Conservation (phyloP, 139 green algal genomes). For the Auxenochlorella protothecoides region DNA sequence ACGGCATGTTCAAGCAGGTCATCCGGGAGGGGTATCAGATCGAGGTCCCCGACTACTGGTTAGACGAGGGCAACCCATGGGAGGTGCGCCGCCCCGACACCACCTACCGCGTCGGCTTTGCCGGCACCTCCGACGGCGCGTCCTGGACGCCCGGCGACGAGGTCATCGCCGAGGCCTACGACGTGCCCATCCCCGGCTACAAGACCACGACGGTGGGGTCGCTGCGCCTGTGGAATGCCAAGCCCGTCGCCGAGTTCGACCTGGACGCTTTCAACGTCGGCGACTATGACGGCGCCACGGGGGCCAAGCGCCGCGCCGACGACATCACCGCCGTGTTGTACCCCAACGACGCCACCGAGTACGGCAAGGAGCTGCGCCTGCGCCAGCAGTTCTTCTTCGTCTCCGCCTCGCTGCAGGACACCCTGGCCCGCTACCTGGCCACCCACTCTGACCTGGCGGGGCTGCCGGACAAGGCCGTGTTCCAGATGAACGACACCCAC, state of each 20-base stretch:
- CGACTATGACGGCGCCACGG: conserved; percentile 53
- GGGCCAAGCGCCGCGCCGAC: conserved; percentile 71
- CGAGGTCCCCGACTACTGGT: conserved; percentile 93
- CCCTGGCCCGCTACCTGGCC: conserved; percentile 29
- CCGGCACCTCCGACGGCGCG: conserved; percentile 41
- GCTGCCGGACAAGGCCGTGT: conserved; percentile 69
- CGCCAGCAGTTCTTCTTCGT: conserved; percentile 99
- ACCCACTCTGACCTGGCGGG: conserved; percentile 45
- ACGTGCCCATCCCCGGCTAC: conserved; percentile 96
- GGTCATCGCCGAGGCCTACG: conserved; percentile 76
- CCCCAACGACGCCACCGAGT: conserved; percentile 90
- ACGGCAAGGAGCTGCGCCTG: conserved; percentile 96
- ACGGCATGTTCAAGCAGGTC: conserved; percentile 96
- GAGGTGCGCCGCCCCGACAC: conserved; percentile 56
- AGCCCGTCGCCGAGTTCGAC: conserved; percentile 88
- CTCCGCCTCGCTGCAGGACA: conserved; percentile 85
- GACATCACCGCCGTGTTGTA: conserved; percentile 95
- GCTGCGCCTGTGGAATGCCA: conserved; percentile 92
- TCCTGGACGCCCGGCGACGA: conserved; percentile 55
- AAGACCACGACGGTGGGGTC: conserved; percentile 83
- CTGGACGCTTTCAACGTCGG: conserved; percentile 74
- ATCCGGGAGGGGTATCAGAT: conserved; percentile 49
- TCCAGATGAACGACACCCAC: conserved; percentile 99
- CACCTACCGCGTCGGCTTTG: conserved; percentile 62
- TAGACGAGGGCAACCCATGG: conserved; percentile 85